Base-by-base conservation (phyloP, 2,329 filamentous ascomycete species). In the Sporothrix globosa region DNA sequence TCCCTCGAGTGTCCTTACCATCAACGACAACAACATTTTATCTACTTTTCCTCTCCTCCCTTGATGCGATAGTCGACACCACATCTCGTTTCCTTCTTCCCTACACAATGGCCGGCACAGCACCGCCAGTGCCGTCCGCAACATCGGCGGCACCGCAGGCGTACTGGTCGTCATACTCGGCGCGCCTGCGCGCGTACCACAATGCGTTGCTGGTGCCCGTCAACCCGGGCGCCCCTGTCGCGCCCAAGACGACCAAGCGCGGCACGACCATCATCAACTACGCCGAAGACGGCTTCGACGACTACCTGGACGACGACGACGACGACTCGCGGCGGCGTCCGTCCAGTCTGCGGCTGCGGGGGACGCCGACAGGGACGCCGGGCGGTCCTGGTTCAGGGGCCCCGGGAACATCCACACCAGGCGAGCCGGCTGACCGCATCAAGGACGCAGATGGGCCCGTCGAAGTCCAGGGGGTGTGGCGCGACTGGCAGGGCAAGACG, bases 191-290 rank as follows among this genome's bases (percentile, higher is more conserved):
- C 78, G 88, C 90, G 74, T 97, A 96, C 83, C 92, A 91, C 79
- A 98, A 98, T 83, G 92, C 95, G 50, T 88, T 98, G 69, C 87
- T 97, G 73, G 92, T 92, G 30, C 94, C 95, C 48, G 89, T 96
- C 73, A 87, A 95, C 73, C 92, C 91, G 69, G 89, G 88, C 73
- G 86, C 84, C 70, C 86, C 88, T n/a, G 80, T 87, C 2, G 90
- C 88, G 30, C 87, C 90, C 52, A 89, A 95, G 78, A 97, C 92
- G n/a, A 98, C 96, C 10, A 98, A 99, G 83, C 91, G 96, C 80
- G 96, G 96, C 71, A 98, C 96, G 1, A 96, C 92, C 46, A 92
- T 95, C 73, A 96, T 98, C 81, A 99, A 97, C 82, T 99, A 99
- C 78, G 95, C 96, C 30, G 96, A 99, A 79, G 95, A 98, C 79